Base-by-base conservation (phyloP, 805 yeast species). In the Barnettozyma siamensis region DNA sequence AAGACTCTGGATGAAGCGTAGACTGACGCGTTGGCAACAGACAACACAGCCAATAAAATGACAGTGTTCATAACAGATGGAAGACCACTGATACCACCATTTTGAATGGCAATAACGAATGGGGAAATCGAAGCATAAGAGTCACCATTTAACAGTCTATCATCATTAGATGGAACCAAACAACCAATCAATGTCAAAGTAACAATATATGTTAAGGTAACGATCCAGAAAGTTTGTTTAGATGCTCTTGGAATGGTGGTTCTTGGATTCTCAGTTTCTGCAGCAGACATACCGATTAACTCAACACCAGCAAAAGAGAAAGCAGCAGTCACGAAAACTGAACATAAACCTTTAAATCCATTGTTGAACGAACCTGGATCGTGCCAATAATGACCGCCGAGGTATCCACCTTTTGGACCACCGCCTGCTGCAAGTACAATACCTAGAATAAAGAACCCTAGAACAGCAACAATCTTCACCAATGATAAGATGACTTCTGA, bases 1-100 rank as follows among this genome's bases (percentile, higher is more conserved):
- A 83, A 59, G 18, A 83, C 74, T 66, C 89, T 76, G 6, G 88
- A 80, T 46, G 80, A 70, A 5, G 80, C 84, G 50, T 73, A 83
- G 8, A 83, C 80, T n/a, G 83, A 72, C 7, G 87, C 75, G 55
- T 83, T 82, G 43, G 84, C 87, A 35, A 82, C 88, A 11, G 88
- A 80, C 37, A 81, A 57, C 19, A 80, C 80, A 6, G 88, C 74
- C 40, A 81, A 65, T 52, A 83, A 64, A 46, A 83, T 80, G 37
- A 83, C 83, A 7, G 76, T 85, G 54, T 83, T 83, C 64, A 83
- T 69, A 26, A 83, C 74, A 31, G 76, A 69, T 21, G 86, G 86
- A 37, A 80, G 62, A 33, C 80, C 88, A 26, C 59, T 64, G 47
- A 80, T 78, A 44, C 86, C 85, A 21, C 83, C 83, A 37, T 71